Evolutionary conservation across 768 basidiomycete genomes (phyloP), one percentile per base, ranked within the genome.

Genomic region (Lactarius hengduanensis): DNA sequence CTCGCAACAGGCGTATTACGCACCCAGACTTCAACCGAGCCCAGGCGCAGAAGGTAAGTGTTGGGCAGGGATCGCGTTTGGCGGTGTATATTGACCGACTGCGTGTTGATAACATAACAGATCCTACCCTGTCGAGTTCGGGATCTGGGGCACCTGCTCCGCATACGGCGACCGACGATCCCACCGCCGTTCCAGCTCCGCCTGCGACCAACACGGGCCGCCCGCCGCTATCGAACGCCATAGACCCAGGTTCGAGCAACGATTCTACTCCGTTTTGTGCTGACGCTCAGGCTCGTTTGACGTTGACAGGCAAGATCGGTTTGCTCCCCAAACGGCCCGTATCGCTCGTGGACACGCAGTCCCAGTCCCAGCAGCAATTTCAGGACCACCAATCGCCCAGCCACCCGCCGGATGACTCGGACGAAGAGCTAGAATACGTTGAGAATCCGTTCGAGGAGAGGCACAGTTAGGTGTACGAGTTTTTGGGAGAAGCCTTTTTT

Each of bases 311-410:
- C 59, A 74, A 73, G 53, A 60, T 74, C 22, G 73, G 73, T 8
- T 34, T 74, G 57, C 71, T 75, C 38, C 73, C 73, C 9, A 74
- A 74, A 62, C 70, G 72, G 16, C 73, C 73, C 0, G 72, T 74
- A 0, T 70, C 73, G 26, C 64, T 74, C 26, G 60, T 70, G 20
- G 59, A 61, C 57, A 11, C 62, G 13, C 57, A 66, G 57, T 43
- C 30, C 30, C 55, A 53, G 13, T 53, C 50, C 5, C 50, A 26
- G 22, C 47, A 50, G 50, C 43, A 36, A 15, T 28, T 43, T 15
- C 36, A 55, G 20, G 30, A n/a, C 41, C 28, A 45, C 34, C 58
- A 11, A 9, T 40, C 15, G 62, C 43, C 41, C 38, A 59, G 62
- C 38, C 47, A 26, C 3, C 62, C 54, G n/a, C 69, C 62, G 3